These are phyloP conservation scores for Russula earlei DNA, from an alignment of 768 basidiomycete species.

Conservation along the genomic window DNA sequence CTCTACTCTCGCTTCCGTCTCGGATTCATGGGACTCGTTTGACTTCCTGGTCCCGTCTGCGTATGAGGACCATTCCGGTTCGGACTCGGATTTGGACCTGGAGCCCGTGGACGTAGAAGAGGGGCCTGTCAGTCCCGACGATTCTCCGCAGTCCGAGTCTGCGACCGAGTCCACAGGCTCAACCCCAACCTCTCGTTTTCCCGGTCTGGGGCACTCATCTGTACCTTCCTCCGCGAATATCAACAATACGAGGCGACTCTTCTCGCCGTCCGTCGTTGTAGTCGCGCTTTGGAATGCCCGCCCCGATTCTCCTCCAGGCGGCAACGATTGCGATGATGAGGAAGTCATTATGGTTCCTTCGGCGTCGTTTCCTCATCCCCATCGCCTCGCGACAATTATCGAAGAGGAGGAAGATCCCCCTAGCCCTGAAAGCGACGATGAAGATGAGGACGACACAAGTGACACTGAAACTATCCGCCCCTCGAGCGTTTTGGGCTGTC, in stretches of 20 bases:
- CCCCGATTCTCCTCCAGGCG: not conserved
- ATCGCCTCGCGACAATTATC: conserved; percentile 3
- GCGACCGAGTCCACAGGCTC: not conserved
- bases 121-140: not conserved
- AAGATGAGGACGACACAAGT: not conserved
- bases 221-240: not conserved
- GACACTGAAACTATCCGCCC: conserved; percentile 4
- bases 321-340: not conserved
- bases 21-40: not conserved
- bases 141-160: not conserved
- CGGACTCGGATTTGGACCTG: not conserved
- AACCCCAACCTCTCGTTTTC: too few relatives aligned
- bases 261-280: not conserved
- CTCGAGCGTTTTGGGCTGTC: not conserved
- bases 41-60: not conserved
- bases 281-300: not conserved
- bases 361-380: conserved; percentile 4
- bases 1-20: not conserved
- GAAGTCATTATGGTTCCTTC: not conserved
- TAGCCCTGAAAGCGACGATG: not conserved
- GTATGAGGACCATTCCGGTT: not conserved
- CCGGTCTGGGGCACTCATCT: not conserved
- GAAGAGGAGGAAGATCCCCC: not conserved
- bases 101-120: not conserved
- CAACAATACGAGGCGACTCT: not conserved